Conservation (phyloP, 352 stramenopile species). For the Phytophthora sojae region DNA sequence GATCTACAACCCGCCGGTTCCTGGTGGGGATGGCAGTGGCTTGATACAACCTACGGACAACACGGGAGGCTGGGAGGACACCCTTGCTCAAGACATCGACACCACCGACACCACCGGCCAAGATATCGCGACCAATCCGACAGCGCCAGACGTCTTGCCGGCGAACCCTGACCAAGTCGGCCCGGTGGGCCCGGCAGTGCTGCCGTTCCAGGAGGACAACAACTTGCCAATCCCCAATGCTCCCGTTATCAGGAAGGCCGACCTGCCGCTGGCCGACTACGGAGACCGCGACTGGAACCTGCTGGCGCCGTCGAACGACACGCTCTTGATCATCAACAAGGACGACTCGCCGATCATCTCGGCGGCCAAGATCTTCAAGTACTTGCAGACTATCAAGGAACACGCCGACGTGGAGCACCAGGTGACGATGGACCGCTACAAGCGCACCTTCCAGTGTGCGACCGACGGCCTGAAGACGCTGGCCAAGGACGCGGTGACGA, state of each 20-base stretch:
- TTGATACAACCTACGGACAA: neutral
- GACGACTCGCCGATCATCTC: slow-evolving; percentile 41
- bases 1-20: neutral
- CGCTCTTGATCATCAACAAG: slow-evolving; percentile 31
- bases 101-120: neutral
- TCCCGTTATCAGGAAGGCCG: slow-evolving; percentile 25
- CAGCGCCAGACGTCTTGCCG: neutral
- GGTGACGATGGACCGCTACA: slow-evolving; percentile 40
- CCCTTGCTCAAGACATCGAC: neutral
- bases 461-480: slow-evolving; percentile 35
- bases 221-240: slow-evolving; percentile 20
- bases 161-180: neutral
- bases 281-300: slow-evolving; percentile 45
- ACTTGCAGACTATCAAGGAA: slow-evolving; percentile 36
- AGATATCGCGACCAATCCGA: neutral
- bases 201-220: slow-evolving; percentile 11
- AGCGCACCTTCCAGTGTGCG: slow-evolving; percentile 41
- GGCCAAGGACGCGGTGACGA: slow-evolving; percentile 39
- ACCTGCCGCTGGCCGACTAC: slow-evolving; percentile 27
- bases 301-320: slow-evolving; percentile 42
- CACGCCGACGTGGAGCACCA: slow-evolving; percentile 31
- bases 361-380: slow-evolving; percentile 42
- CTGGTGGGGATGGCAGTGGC: neutral
- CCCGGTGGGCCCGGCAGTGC: neutral
- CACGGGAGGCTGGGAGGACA: neutral